Percentiles rank a stretch among this genome's conserved stretches.
phyloP scores from a whole-genome alignment of 176 grass and related monocot species.

The Hyparrhenia diplandra region DNA sequence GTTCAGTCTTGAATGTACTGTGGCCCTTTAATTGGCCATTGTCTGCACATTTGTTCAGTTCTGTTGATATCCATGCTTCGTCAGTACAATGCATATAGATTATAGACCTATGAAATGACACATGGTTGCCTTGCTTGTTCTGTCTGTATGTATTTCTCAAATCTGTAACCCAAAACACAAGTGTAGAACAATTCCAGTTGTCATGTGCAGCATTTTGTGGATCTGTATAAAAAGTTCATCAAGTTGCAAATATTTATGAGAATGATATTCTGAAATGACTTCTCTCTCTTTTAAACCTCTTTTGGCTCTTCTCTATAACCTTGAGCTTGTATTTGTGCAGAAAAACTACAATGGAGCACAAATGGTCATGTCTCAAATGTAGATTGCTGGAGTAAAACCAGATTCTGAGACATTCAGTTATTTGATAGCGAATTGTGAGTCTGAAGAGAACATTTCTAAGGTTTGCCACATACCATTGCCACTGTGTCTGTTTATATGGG shows the following conservation, averaged over 20 bases:
- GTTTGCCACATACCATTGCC: conserved; percentile 40
- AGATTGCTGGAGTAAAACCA: conserved; percentile 73
- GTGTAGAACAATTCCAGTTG: no score
- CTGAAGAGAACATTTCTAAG: conserved; percentile 72
- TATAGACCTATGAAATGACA: neutral
- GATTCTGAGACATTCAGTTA: conserved; percentile 90
- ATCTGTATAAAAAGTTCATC: no score
- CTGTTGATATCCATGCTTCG: conserved; percentile 5
- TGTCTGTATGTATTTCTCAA: neutral
- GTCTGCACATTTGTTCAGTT: conserved; percentile 33
- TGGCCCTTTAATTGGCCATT: conserved; percentile 11
- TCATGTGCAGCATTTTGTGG: no score
- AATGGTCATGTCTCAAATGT: conserved; percentile 66
- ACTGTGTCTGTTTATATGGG: conserved; percentile 26
- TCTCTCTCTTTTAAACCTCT: neutral
- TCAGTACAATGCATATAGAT: conserved; percentile 1
- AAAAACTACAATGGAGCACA: conserved; percentile 66
- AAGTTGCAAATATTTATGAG: neutral
- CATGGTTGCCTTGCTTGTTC: neutral
- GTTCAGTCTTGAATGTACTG: conserved; percentile 2
- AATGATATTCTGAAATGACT: conserved; percentile 7
- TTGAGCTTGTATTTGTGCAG: conserved; percentile 44
- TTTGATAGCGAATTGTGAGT: conserved; percentile 78
- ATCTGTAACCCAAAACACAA: no score
- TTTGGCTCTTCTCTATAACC: neutral